Conservation (phyloP, 495 filamentous ascomycete genomes). For the Penicillium silybi region DNA sequence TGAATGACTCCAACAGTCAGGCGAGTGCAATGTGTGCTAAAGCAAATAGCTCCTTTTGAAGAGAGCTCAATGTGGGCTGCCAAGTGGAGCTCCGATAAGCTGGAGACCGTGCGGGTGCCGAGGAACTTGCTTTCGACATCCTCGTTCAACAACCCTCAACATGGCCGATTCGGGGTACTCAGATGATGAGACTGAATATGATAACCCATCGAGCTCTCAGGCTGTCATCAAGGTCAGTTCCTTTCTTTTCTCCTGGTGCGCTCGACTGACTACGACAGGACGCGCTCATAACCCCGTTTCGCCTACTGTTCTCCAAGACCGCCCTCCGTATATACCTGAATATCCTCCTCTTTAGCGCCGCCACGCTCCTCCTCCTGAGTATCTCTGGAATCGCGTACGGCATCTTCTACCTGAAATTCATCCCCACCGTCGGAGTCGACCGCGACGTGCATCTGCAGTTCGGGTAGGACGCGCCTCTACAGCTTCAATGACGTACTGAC, state of each 20-base stretch:
- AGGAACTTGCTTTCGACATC: constrained; percentile 13
- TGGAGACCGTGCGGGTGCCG: neutral
- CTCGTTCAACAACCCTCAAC: neutral
- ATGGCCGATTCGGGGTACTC: constrained; percentile 31
- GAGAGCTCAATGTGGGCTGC: neutral
- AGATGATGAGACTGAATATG: constrained; percentile 26
- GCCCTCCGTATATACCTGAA: constrained; percentile 70
- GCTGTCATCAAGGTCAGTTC: constrained; percentile 10
- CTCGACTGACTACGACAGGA: constrained; percentile 24
- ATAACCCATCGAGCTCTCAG: constrained; percentile 9
- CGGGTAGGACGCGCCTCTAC: constrained; percentile 45
- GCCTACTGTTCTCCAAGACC: constrained; percentile 57
- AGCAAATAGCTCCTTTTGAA: too few relatives aligned
- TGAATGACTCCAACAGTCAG: too few relatives aligned
- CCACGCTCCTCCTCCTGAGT: constrained; percentile 55
- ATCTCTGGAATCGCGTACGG: constrained; percentile 65
- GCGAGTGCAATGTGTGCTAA: too few relatives aligned
- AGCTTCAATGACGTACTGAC: neutral
- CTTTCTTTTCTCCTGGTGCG: neutral
- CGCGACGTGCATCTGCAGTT: constrained; percentile 78
- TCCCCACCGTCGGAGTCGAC: constrained; percentile 66
- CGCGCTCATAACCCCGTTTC: constrained; percentile 31
- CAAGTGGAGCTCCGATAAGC: constrained; percentile 1
- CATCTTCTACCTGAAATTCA: constrained; percentile 76
- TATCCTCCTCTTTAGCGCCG: constrained; percentile 57